phyloP scores from a whole-genome alignment of 805 yeast species.

The Metschnikowia gruessii region DNA sequence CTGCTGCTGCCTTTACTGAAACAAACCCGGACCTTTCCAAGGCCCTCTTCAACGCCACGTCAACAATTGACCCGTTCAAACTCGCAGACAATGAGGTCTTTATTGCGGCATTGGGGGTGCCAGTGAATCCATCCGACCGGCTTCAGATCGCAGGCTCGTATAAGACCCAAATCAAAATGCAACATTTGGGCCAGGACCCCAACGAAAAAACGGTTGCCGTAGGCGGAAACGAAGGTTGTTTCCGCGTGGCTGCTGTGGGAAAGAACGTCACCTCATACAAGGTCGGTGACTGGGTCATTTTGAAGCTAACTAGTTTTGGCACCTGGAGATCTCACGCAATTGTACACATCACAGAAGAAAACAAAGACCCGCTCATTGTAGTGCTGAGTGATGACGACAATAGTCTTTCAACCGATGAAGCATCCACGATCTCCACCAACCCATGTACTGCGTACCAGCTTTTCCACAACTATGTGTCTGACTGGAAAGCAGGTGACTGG shows the following conservation, averaged over 20 bases:
- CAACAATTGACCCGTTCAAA: constrained; percentile 23
- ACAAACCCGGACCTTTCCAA: constrained; percentile 21
- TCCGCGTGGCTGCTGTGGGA: constrained; percentile 78
- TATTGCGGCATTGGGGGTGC: constrained; percentile 72
- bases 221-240: constrained; percentile 93
- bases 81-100: constrained; percentile 44
- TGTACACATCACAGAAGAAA: constrained; percentile 12
- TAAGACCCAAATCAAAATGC: constrained; percentile 61
- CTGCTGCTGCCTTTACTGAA: constrained; percentile 28
- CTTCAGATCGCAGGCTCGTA: constrained; percentile 85
- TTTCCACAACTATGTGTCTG: constrained; percentile 19
- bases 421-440: constrained; percentile 23
- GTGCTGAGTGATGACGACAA: constrained; percentile 7
- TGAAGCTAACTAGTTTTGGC: constrained; percentile 21
- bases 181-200: constrained; percentile 36
- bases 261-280: constrained; percentile 43
- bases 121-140: constrained; percentile 88
- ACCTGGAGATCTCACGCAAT: constrained; percentile 27
- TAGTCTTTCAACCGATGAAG: constrained; percentile 17
- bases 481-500: constrained; percentile 31
- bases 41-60: constrained; percentile 21
- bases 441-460: constrained; percentile 25
- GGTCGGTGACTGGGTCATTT: constrained; percentile 37
- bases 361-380: constrained; percentile 15
- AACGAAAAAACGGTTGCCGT: constrained; percentile 48